phyloP scores from a whole-genome alignment of 805 yeast genomes.

The Saturnispora galanensis region DNA sequence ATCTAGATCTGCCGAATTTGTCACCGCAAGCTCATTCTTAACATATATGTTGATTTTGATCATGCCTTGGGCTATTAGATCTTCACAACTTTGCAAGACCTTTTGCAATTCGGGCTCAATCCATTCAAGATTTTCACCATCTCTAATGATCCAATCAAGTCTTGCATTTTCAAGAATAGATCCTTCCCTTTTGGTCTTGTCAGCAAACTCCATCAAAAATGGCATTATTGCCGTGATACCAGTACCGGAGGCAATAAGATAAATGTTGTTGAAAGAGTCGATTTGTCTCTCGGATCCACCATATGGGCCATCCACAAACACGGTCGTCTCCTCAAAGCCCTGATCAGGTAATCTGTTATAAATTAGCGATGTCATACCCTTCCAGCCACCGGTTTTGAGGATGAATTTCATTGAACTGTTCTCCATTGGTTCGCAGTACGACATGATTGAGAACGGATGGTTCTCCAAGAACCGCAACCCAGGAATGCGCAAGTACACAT shows the following conservation, averaged over 20 bases:
- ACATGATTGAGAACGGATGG: conserved; percentile 47
- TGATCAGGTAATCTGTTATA: conserved; percentile 23
- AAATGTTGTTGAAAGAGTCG: conserved; percentile 34
- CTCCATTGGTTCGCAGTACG: conserved; percentile 19
- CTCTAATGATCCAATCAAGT: conserved; percentile 37
- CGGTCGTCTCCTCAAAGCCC: conserved; percentile 20
- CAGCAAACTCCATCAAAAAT: conserved; percentile 24
- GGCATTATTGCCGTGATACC: conserved; percentile 45
- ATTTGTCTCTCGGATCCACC: conserved; percentile 43
- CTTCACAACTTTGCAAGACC: conserved; percentile 20
- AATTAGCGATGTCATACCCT: conserved; percentile 36
- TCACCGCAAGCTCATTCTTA: conserved; percentile 1
- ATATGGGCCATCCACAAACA: conserved; percentile 47
- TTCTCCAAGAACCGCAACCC: conserved; percentile 38
- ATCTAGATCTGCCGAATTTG: not conserved
- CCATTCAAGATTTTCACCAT: conserved; percentile 31
- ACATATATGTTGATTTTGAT: conserved; percentile 15
- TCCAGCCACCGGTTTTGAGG: conserved; percentile 30
- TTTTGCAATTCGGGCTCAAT: conserved; percentile 28
- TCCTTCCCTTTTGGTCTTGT: conserved; percentile 6
- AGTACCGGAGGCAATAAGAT: conserved; percentile 38
- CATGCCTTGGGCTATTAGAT: conserved; percentile 13
- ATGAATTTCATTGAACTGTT: conserved; percentile 32
- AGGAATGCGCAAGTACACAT: conserved; percentile 38
- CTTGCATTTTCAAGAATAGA: conserved; percentile 17